Evolutionary conservation across 768 basidiomycete genomes (phyloP).

Genomic region (Boletus coccyginus): DNA sequence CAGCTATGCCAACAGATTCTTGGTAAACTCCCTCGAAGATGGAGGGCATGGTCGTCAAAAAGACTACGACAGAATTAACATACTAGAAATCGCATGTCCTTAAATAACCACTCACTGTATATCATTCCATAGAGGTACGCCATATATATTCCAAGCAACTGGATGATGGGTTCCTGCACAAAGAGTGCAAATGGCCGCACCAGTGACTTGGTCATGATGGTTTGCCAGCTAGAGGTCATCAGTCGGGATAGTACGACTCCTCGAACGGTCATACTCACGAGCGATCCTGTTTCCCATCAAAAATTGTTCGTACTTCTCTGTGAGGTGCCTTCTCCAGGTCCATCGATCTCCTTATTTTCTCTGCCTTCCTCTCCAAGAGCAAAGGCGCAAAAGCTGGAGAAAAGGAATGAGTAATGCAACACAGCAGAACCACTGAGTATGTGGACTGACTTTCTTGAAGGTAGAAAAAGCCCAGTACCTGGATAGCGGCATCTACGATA

Average conservation of each 20-base stretch:
- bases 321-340: conserved; percentile 45
- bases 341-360: conserved; percentile 40
- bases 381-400: conserved; percentile 27
- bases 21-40: conserved; percentile 58
- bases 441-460: conserved; percentile 58
- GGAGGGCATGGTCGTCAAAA: conserved; percentile 59
- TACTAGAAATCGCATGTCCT: not conserved
- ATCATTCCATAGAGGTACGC: conserved; percentile 64
- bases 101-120: conserved; percentile 42
- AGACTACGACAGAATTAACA: conserved; percentile 42
- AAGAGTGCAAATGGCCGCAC: conserved; percentile 70
- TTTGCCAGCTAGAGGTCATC: conserved; percentile 42
- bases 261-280: conserved; percentile 36
- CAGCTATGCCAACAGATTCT: conserved; percentile 54
- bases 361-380: conserved; percentile 51
- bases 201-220: conserved; percentile 51
- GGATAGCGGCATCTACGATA: conserved; percentile 53
- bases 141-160: conserved; percentile 65
- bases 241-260: not conserved
- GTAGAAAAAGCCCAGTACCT: conserved; percentile 52
- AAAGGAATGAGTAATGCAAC: conserved; percentile 13
- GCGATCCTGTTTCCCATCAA: conserved; percentile 39
- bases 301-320: conserved; percentile 46
- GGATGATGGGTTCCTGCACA: conserved; percentile 59
- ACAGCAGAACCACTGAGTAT: not conserved